phyloP scores from a whole-genome alignment of 768 basidiomycete genomes.

The Lanmaoa rubissima region DNA sequence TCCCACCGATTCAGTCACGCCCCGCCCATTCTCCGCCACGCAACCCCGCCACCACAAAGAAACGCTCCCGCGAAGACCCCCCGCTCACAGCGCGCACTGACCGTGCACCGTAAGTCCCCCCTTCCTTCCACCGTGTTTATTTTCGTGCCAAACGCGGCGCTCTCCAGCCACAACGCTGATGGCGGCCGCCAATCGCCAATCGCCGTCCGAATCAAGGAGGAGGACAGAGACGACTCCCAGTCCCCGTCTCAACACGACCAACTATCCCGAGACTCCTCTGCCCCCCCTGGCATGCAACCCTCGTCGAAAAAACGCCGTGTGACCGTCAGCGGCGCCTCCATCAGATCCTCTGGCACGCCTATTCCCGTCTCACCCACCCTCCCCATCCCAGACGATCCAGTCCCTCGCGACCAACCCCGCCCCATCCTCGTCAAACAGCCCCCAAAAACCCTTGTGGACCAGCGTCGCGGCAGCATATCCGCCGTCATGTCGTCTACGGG shows the following conservation, averaged over 20 bases:
- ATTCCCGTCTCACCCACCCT: slow-evolving; percentile 67
- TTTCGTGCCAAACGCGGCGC: slow-evolving; percentile 15
- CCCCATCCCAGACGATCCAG: slow-evolving; percentile 56
- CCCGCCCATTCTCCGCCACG: slow-evolving; percentile 26
- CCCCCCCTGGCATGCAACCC: slow-evolving; percentile 43
- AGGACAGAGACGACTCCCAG: slow-evolving; percentile 51
- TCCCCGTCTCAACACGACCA: slow-evolving; percentile 29
- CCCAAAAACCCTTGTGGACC: slow-evolving; percentile 69
- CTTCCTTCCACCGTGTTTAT: neutral
- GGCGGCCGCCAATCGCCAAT: slow-evolving; percentile 45
- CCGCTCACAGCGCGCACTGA: slow-evolving; percentile 23
- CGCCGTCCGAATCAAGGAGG: slow-evolving; percentile 58
- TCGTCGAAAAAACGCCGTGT: slow-evolving; percentile 64
- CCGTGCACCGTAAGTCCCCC: slow-evolving; percentile 37
- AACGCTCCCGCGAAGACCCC: slow-evolving; percentile 46
- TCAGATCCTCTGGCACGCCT: slow-evolving; percentile 44
- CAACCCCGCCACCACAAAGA: slow-evolving; percentile 31
- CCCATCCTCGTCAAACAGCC: slow-evolving; percentile 67
- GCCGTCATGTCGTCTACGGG: slow-evolving; percentile 36
- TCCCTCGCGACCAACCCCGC: slow-evolving; percentile 38
- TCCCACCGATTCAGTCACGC: slow-evolving; percentile 62
- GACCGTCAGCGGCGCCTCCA: slow-evolving; percentile 53
- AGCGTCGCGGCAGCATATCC: slow-evolving; percentile 60
- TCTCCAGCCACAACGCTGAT: slow-evolving; percentile 19
- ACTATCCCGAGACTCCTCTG: slow-evolving; percentile 20